Base-by-base conservation (phyloP, 208 protist genomes). In the Borovskyia barvae region DNA sequence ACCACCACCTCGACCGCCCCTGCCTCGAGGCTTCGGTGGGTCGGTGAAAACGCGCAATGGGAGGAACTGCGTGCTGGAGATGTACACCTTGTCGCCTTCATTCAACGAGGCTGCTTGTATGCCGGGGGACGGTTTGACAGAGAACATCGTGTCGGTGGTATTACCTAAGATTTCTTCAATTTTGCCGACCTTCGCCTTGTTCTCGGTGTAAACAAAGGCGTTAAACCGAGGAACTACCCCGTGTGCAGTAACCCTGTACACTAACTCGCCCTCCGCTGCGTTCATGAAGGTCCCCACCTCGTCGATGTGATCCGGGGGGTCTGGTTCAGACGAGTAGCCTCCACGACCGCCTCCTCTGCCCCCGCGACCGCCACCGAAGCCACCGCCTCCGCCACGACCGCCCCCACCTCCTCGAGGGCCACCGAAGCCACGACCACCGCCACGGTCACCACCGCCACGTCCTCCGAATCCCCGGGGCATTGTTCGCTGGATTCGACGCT, bases 131-230 rank as follows among this genome's bases (percentile, higher is more conserved):
- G 92, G 87, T 52, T 93, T 94, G 17, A 97, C 87, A 5, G 92
- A 97, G 66, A 97, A 95, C 80, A 95, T 92, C 9, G 93, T 77
- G 47, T 95, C 87, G 14, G 75, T 75, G 22, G 85, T 94, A 51
- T 75, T 90, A 29, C 92, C 92, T 12, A 97, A 72, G 55, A 97
- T 90, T 45, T 97, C 88, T 29, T 97, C 92, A 56, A 97, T 95
- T 66, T 97, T 97, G 48, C 92, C 92, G 54, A 97, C 81, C 53
- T 97, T 97, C 5, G 81, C 85, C 74, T 95, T 97, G 55, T 92
- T 88, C 35, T 91, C 71, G 7, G 85, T 94, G 69, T 97, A 97
- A 2, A 95, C 87, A 50, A 93, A 97, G n/a, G 89, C 84, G 76
- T 97, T 97, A 60, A 97, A 97, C 45, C 88, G 85, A 0, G 92